These are phyloP conservation scores for Vairimorpha apis DNA, from an alignment of 371 early-diverging fungal species.

Conservation along the genomic window DNA sequence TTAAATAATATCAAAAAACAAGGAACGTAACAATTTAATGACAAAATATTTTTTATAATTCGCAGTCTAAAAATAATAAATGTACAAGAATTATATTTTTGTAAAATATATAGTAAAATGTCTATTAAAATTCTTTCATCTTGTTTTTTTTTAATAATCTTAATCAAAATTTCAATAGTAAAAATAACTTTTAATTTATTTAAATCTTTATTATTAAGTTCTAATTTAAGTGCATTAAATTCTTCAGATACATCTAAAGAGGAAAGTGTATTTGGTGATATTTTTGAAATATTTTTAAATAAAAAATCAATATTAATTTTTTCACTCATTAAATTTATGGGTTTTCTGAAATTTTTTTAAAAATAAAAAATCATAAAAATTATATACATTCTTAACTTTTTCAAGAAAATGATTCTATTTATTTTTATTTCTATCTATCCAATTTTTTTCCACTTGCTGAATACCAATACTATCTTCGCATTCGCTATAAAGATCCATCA, in stretches of 20 bases:
- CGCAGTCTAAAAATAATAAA: conserved; percentile 25
- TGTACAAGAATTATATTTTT: conserved; percentile 12
- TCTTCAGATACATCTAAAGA: not conserved
- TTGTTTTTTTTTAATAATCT: conserved; percentile 12
- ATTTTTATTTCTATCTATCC: conserved; percentile 37
- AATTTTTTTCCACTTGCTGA: conserved; percentile 73
- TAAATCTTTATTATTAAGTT: not conserved
- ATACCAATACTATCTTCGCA: conserved; percentile 77
- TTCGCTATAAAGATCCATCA: conserved; percentile 68
- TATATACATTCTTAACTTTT: not conserved
- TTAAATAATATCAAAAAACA: conserved; percentile 11
- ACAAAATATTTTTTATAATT: conserved; percentile 10
- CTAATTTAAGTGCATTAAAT: not conserved
- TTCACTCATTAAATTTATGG: not conserved
- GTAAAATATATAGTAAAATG: conserved; percentile 8
- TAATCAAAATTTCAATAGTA: conserved; percentile 13
- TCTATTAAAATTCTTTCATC: conserved; percentile 23
- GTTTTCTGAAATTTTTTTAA: not conserved
- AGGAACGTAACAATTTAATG: conserved; percentile 4
- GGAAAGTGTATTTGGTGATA: not conserved
- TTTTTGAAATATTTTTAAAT: not conserved
- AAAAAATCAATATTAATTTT: not conserved
- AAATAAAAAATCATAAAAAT: not conserved
- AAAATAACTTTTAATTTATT: conserved; percentile 20
- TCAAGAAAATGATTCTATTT: not conserved